Conservation (phyloP, 495 filamentous ascomycete species). For the Immersiella caudata region DNA sequence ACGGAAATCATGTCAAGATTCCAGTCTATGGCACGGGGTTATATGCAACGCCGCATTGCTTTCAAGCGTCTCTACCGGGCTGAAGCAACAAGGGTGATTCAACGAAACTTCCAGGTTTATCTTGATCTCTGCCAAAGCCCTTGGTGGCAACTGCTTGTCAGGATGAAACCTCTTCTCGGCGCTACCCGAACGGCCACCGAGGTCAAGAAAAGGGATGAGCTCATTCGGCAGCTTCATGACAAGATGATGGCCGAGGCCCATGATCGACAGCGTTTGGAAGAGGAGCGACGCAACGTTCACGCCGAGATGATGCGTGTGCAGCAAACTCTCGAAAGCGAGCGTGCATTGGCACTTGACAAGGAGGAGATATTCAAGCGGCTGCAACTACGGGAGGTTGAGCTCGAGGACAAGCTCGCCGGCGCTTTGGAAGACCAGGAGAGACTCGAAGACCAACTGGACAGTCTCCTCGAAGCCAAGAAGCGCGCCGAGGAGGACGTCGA, state of each 20-base stretch:
- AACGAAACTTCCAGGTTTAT: constrained; percentile 88
- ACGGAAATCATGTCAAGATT: constrained; percentile 92
- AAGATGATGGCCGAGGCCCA: constrained; percentile 77
- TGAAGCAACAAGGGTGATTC: constrained; percentile 92
- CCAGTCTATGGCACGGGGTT: constrained; percentile 88
- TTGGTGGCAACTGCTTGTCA: constrained; percentile 96
- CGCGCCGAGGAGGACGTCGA: constrained; percentile 84
- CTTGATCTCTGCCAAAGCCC: constrained; percentile 85
- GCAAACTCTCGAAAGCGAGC: constrained; percentile 91
- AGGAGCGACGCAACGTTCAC: constrained; percentile 86
- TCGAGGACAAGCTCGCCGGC: constrained; percentile 87
- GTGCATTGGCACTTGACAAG: constrained; percentile 92
- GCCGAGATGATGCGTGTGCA: constrained; percentile 86
- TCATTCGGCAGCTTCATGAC: constrained; percentile 80
- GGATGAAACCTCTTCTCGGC: constrained; percentile 92
- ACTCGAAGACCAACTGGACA: constrained; percentile 90
- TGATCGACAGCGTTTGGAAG: constrained; percentile 81
- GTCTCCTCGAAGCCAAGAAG: constrained; percentile 85
- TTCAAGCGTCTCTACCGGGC: constrained; percentile 92
- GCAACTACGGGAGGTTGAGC: constrained; percentile 84
- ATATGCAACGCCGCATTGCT: constrained; percentile 80
- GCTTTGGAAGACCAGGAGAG: constrained; percentile 95
- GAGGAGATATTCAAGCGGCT: constrained; percentile 97
- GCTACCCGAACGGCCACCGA: constrained; percentile 87
- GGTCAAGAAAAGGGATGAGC: constrained; percentile 91